Evolutionary conservation across 164 flowering plant genomes (phyloP).

Genomic region (Magnolia kwangsiensis): DNA sequence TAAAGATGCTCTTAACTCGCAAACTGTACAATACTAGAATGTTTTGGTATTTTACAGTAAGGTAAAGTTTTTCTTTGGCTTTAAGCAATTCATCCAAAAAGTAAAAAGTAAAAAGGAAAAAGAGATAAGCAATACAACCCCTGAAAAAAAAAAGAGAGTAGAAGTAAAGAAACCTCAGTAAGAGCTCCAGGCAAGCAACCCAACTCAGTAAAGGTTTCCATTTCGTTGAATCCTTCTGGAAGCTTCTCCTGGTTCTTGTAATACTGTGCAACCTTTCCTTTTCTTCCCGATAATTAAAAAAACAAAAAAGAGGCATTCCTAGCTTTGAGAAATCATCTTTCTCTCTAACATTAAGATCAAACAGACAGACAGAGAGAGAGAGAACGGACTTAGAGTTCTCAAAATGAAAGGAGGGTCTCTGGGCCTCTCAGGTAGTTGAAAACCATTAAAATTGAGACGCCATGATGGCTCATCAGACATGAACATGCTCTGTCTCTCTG

Average conservation of each 20-base stretch:
- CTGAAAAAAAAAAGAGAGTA: neutral
- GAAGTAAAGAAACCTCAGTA: conserved; percentile 42
- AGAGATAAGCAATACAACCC: neutral
- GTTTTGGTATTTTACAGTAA: too few relatives aligned
- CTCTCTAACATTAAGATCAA: too few relatives aligned
- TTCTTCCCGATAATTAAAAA: conserved; percentile 33
- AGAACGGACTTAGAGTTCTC: neutral
- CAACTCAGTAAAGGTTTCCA: conserved; percentile 54
- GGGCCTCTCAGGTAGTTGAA: conserved; percentile 26
- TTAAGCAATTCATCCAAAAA: too few relatives aligned
- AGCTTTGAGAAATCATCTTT: neutral
- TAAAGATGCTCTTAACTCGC: too few relatives aligned
- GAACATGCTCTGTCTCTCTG: conserved; percentile 19
- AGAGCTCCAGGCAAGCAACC: conserved; percentile 50
- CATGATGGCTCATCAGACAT: conserved; percentile 32
- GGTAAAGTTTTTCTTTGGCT: neutral
- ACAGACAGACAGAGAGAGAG: neutral
- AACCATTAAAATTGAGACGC: conserved; percentile 38
- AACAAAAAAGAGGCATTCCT: neutral
- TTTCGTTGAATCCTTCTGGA: conserved; percentile 74
- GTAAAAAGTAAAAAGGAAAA: too few relatives aligned
- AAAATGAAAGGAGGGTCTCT: conserved; percentile 5
- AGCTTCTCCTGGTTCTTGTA: conserved; percentile 81
- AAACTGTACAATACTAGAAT: too few relatives aligned
- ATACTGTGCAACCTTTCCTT: conserved; percentile 61